phyloP scores from a whole-genome alignment of 768 basidiomycete species.

The Boletus pseudo-olivaceus region DNA sequence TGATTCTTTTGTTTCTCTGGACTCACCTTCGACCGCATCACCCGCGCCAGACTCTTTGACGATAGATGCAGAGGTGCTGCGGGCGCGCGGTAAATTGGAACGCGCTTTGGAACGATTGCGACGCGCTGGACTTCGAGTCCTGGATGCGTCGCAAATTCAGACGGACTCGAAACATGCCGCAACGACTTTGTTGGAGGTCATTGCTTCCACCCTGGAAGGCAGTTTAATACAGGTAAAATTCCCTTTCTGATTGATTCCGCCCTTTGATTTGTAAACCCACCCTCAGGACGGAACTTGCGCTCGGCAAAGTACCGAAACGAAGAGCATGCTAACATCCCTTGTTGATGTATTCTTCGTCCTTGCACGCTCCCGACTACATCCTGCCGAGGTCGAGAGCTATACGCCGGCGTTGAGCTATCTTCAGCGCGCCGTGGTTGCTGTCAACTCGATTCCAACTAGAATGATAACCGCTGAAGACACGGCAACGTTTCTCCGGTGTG shows the following conservation, averaged over 20 bases:
- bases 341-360: slow-evolving; percentile 57
- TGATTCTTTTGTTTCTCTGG: slow-evolving; percentile 2
- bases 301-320: slow-evolving; percentile 17
- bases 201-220: slow-evolving; percentile 33
- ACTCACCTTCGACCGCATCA: background rate
- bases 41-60: background rate
- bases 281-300: slow-evolving; percentile 2
- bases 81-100: slow-evolving; percentile 50
- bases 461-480: slow-evolving; percentile 16
- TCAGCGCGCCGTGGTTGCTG: slow-evolving; percentile 35
- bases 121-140: slow-evolving; percentile 43
- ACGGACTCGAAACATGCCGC: slow-evolving; percentile 11
- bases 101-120: slow-evolving; percentile 60
- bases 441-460: slow-evolving; percentile 12
- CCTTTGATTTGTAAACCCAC: background rate
- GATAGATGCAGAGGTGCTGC: slow-evolving; percentile 19
- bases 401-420: slow-evolving; percentile 46
- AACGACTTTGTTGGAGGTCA: slow-evolving; percentile 34
- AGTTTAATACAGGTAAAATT: slow-evolving; percentile 30
- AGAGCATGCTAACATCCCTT: slow-evolving; percentile 40
- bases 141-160: slow-evolving; percentile 36
- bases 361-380: slow-evolving; percentile 41
- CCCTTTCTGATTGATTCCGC: background rate
- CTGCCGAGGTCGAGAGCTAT: slow-evolving; percentile 45
- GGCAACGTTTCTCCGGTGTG: slow-evolving; percentile 62